Evolutionary conservation across 192 early-diverging fungal species (phyloP).

Genomic region (Rhizophagus clarus): DNA sequence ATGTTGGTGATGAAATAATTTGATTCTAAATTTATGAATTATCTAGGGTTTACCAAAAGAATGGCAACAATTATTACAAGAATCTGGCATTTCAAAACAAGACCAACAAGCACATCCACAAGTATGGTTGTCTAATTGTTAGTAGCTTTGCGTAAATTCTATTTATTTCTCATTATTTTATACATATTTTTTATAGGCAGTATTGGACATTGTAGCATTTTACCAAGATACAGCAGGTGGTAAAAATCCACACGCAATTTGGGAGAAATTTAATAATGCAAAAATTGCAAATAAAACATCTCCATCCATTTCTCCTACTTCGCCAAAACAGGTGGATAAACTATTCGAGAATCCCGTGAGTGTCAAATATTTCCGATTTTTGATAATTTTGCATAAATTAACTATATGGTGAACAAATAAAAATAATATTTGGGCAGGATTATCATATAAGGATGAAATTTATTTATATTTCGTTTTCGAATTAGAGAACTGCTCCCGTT

Average conservation of each 20-base stretch:
- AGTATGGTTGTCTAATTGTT: slow-evolving; percentile 35
- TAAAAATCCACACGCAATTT: slow-evolving; percentile 45
- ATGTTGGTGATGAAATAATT: neutral
- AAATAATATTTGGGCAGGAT: slow-evolving; percentile 20
- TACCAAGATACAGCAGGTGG: slow-evolving; percentile 66
- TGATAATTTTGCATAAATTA: slow-evolving; percentile 6
- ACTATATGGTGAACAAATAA: neutral
- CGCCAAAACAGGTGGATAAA: slow-evolving; percentile 22
- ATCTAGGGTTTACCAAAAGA: slow-evolving; percentile 88
- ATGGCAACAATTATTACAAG: slow-evolving; percentile 89
- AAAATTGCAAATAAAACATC: slow-evolving; percentile 30
- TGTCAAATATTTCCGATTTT: neutral
- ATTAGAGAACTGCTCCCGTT: slow-evolving; percentile 26
- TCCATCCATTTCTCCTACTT: slow-evolving; percentile 9
- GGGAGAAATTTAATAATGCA: slow-evolving; percentile 50
- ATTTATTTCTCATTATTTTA: slow-evolving; percentile 11
- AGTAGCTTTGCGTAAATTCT: neutral
- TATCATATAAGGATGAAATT: slow-evolving; percentile 23
- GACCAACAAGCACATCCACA: slow-evolving; percentile 94
- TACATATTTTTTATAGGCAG: slow-evolving; percentile 50
- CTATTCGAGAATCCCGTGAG: slow-evolving; percentile 40
- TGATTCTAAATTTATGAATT: neutral
- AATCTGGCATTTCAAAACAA: slow-evolving; percentile 92
- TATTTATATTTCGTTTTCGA: slow-evolving; percentile 26
- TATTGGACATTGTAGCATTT: slow-evolving; percentile 83